Percentiles rank a stretch among this genome's conserved stretches.
Conservation (phyloP, 2,329 filamentous ascomycete species). For the Capronia americana region DNA sequence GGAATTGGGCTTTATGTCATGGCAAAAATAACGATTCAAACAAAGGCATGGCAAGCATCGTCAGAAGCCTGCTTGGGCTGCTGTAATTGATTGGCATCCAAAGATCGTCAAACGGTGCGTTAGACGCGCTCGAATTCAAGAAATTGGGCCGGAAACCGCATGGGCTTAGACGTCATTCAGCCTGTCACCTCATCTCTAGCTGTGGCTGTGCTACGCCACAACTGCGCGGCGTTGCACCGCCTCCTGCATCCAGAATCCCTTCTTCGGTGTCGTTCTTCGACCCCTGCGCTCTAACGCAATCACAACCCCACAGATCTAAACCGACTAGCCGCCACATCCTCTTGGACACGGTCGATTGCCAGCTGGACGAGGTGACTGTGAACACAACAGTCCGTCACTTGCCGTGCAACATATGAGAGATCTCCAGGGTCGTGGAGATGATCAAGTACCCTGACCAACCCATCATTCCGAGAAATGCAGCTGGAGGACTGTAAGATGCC, state of each 20-base stretch:
- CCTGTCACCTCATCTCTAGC: background rate
- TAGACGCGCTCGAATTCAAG: constrained; percentile 26
- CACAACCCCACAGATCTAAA: constrained; percentile 21
- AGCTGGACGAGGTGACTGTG: constrained; percentile 25
- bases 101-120: constrained; percentile 13
- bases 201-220: constrained; percentile 17
- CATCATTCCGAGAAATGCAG: constrained; percentile 69
- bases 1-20: constrained; percentile 29
- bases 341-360: constrained; percentile 9
- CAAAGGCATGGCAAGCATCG: constrained; percentile 23
- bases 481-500: constrained; percentile 78
- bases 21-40: constrained; percentile 21
- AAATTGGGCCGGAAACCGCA: constrained; percentile 3
- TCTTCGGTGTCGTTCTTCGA: background rate
- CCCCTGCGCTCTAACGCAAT: constrained; percentile 9
- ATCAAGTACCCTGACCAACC: constrained; percentile 58
- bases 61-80: constrained; percentile 22
- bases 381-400: constrained; percentile 11
- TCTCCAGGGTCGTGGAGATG: constrained; percentile 59
- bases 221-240: constrained; percentile 7
- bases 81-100: constrained; percentile 22
- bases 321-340: constrained; percentile 8
- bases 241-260: background rate
- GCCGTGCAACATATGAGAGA: constrained; percentile 11
- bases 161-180: background rate